Conservation (phyloP, 108 stramenopile genomes). For the Epipyxis sp. region DNA sequence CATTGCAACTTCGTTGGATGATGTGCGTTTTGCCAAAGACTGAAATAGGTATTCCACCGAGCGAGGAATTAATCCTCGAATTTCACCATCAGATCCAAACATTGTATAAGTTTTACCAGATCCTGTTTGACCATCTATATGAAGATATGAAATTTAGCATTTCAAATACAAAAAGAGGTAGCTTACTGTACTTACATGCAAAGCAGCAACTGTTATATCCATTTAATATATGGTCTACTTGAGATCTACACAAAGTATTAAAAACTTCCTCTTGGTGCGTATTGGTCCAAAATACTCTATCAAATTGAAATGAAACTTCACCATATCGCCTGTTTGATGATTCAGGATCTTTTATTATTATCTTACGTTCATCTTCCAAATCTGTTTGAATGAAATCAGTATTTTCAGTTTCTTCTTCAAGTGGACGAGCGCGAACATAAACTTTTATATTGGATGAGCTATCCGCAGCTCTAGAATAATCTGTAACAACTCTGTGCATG, state of each 20-base stretch:
- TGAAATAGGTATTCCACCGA: constrained; percentile 55
- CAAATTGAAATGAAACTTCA: constrained; percentile 52
- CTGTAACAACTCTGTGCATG: constrained; percentile 49
- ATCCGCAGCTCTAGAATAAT: constrained; percentile 53
- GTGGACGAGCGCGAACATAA: constrained; percentile 55
- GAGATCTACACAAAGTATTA: constrained; percentile 35
- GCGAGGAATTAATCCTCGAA: constrained; percentile 57
- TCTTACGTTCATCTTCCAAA: constrained; percentile 45
- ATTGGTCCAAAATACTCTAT: constrained; percentile 56
- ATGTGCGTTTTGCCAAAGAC: constrained; percentile 34
- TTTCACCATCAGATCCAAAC: constrained; percentile 52
- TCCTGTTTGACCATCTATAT: background rate
- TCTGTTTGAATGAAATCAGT: constrained; percentile 47
- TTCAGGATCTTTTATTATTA: constrained; percentile 52
- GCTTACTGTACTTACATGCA: constrained; percentile 46
- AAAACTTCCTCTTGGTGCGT: constrained; percentile 50
- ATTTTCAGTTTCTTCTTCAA: constrained; percentile 48
- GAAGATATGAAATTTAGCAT: background rate
- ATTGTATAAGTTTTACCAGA: constrained; percentile 48
- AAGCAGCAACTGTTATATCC: constrained; percentile 65
- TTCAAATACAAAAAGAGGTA: too few species aligned
- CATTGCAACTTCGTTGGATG: constrained; percentile 44
- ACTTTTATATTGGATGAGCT: constrained; percentile 41
- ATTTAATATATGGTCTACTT: constrained; percentile 50
- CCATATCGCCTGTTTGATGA: constrained; percentile 44